A percentile compares a stretch with the other conserved stretches of the same genome.
phyloP scores from a whole-genome alignment of 768 basidiomycete genomes.

The Roridomyces roridus region DNA sequence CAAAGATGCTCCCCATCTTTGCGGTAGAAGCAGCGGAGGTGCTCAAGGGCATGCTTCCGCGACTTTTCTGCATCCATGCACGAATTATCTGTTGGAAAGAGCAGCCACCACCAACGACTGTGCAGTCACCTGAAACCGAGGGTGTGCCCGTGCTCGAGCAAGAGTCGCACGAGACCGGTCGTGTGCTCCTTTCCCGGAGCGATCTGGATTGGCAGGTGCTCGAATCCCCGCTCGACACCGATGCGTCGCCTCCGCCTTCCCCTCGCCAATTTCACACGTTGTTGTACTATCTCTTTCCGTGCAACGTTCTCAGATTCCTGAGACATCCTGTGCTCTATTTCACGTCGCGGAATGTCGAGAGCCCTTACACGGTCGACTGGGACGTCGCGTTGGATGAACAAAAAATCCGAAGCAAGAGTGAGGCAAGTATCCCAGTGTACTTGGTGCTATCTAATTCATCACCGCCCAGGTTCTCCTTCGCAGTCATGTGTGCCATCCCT shows the following conservation, averaged over 20 bases:
- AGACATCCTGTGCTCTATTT: slow-evolving; percentile 73
- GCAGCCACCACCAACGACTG: slow-evolving; percentile 40
- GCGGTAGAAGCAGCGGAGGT: slow-evolving; percentile 65
- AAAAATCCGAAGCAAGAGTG: slow-evolving; percentile 72
- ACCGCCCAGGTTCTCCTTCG: slow-evolving; percentile 65
- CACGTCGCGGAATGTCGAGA: slow-evolving; percentile 49
- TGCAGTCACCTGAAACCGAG: slow-evolving; percentile 35
- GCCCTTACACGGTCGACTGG: slow-evolving; percentile 78
- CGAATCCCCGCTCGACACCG: slow-evolving; percentile 62
- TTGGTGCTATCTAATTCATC: not conserved
- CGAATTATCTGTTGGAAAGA: slow-evolving; percentile 80
- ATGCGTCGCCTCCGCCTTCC: slow-evolving; percentile 60
- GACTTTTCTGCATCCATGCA: slow-evolving; percentile 69
- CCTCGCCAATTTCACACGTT: slow-evolving; percentile 74
- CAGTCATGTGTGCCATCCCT: slow-evolving; percentile 75
- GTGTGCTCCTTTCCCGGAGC: slow-evolving; percentile 50
- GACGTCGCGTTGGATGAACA: slow-evolving; percentile 69
- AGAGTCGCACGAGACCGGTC: slow-evolving; percentile 41
- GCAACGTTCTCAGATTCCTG: slow-evolving; percentile 84
- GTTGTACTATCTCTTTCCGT: slow-evolving; percentile 91
- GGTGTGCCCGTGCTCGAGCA: slow-evolving; percentile 44
- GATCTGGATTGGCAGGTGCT: slow-evolving; percentile 74
- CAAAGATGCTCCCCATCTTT: slow-evolving; percentile 77
- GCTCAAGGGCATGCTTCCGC: slow-evolving; percentile 67
- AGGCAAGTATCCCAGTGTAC: slow-evolving; percentile 51